A percentile compares a stretch with the other conserved stretches of the same genome.
These are phyloP conservation scores for Eremothecium gossypii DNA, from an alignment of 1,139 yeast species.

Conservation along the genomic window DNA sequence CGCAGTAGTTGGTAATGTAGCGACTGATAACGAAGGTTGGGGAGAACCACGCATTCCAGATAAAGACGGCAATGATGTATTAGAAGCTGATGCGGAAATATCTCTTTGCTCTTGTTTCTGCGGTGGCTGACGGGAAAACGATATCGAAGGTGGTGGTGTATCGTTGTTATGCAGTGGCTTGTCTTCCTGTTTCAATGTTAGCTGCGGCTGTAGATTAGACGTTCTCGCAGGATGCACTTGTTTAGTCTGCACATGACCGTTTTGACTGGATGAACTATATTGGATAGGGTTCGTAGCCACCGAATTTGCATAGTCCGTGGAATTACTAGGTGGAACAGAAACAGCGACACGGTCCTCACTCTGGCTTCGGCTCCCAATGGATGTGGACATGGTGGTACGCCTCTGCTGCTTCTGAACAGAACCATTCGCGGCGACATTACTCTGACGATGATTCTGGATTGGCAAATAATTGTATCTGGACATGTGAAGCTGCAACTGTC, in stretches of 20 bases:
- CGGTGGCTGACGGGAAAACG: constrained; percentile 1
- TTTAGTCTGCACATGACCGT: no score
- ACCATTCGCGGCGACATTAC: constrained; percentile 9
- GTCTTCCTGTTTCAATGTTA: no score
- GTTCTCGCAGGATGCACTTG: constrained; percentile 1
- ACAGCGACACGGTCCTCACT: constrained; percentile 7
- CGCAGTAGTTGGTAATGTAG: constrained; percentile 12
- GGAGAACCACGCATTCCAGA: constrained; percentile 2
- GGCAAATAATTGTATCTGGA: constrained; percentile 65
- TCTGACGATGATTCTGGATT: constrained; percentile 18
- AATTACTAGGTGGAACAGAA: no score
- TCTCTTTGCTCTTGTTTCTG: constrained; percentile 8
- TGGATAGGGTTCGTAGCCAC: no score
- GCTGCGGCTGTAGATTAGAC: constrained; percentile 9
- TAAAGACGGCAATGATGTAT: constrained; percentile 1
- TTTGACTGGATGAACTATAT: no score
- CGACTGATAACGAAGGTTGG: constrained; percentile 9
- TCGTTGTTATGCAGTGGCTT: no score
- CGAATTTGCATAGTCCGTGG: no score
- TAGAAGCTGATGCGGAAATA: constrained; percentile 4
- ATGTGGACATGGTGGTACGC: constrained; percentile 1
- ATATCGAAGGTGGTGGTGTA: no score
- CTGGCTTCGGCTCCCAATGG: background rate
- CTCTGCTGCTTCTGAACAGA: no score
- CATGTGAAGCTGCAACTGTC: constrained; percentile 67